Evolutionary conservation across 1,284 basidiomycete genomes (phyloP).

Genomic region (Coriolopsis trogii): DNA sequence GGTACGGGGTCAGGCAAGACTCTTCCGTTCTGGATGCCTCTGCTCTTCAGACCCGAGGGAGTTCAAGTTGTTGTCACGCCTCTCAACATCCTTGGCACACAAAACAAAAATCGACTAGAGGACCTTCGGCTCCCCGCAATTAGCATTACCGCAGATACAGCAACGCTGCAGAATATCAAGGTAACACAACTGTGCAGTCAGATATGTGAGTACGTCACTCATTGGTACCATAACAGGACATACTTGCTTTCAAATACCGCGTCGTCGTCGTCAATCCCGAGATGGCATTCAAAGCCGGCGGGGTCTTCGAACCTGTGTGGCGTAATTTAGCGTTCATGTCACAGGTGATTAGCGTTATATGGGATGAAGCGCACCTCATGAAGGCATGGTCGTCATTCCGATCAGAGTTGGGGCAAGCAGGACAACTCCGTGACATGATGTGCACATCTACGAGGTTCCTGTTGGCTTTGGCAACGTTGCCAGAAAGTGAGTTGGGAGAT

Average conservation of each 20-base stretch:
- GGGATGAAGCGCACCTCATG: conserved; percentile 43
- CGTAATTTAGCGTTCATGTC: conserved; percentile 28
- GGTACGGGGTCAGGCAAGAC: conserved; percentile 35
- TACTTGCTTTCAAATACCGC: conserved; percentile 20
- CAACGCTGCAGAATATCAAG: conserved; percentile 20
- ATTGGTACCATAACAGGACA: conserved; percentile 2
- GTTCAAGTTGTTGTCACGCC: conserved; percentile 33
- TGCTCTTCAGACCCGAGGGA: conserved; percentile 29
- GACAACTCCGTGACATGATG: conserved; percentile 31
- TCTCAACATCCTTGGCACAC: conserved; percentile 31
- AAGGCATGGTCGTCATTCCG: conserved; percentile 39
- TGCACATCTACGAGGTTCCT: conserved; percentile 31
- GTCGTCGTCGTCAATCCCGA: conserved; percentile 39
- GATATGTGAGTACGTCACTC: not conserved
- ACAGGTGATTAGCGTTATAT: conserved; percentile 32
- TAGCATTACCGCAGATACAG: conserved; percentile 23
- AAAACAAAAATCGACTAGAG: conserved; percentile 24
- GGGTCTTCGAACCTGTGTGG: conserved; percentile 32
- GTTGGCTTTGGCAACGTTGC: conserved; percentile 39
- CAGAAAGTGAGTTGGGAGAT: conserved; percentile 26
- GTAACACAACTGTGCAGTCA: conserved; percentile 21
- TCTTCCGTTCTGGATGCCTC: conserved; percentile 35
- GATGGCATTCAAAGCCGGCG: conserved; percentile 27
- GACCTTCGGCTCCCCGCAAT: conserved; percentile 22
- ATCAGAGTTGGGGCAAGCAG: conserved; percentile 33